phyloP scores from a whole-genome alignment of 2,329 filamentous ascomycete genomes.

The Coleophoma eucalyptorum region DNA sequence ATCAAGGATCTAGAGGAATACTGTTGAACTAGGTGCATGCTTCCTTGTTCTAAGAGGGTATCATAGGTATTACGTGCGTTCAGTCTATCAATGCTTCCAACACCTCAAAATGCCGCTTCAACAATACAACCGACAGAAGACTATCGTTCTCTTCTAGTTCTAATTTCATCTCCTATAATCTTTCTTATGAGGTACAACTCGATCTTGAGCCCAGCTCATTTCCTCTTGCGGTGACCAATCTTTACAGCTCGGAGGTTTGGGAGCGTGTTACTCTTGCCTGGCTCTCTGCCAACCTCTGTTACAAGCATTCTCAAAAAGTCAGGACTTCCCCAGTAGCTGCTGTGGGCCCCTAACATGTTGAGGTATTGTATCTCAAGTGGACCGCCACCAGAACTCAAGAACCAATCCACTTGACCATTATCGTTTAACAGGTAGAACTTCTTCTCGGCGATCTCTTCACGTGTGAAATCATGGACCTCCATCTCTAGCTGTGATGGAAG shows the following conservation, averaged over 20 bases:
- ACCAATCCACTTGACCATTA: conserved; percentile 94
- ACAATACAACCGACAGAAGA: too few species aligned
- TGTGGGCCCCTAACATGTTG: conserved; percentile 95
- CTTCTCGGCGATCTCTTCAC: conserved; percentile 88
- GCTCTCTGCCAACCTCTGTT: conserved; percentile 74
- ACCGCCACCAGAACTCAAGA: conserved; percentile 76
- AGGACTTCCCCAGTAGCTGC: conserved; percentile 83
- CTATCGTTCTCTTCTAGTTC: neutral
- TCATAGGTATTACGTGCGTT: neutral
- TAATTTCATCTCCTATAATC: neutral
- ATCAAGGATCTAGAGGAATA: too few species aligned
- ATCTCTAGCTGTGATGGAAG: conserved; percentile 74
- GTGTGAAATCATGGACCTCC: conserved; percentile 90
- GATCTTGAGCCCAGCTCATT: neutral
- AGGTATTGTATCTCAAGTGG: conserved; percentile 93
- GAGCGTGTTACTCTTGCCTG: conserved; percentile 59
- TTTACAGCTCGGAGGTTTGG: conserved; percentile 58
- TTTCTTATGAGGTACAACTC: neutral
- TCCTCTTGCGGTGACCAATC: conserved; percentile 13
- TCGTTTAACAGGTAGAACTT: conserved; percentile 88
- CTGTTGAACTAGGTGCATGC: too few species aligned
- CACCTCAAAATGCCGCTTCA: neutral
- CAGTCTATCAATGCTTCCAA: neutral
- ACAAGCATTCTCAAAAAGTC: conserved; percentile 93
- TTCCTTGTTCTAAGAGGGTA: neutral